These are phyloP conservation scores for Triticum urartu DNA, from an alignment of 176 grass and related monocot species.

Conservation along the genomic window DNA sequence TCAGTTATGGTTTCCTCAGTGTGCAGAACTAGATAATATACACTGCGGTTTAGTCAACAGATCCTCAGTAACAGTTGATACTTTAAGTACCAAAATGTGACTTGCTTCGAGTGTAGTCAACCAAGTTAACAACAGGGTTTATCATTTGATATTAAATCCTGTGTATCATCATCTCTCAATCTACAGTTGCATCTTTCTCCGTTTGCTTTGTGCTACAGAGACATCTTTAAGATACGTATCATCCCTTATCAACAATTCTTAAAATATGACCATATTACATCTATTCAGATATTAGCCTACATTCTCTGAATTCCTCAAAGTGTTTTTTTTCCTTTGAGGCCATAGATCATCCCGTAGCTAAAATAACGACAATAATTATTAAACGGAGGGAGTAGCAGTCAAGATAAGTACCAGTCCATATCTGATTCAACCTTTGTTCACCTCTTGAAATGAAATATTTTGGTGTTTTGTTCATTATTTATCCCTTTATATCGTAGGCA, in stretches of 20 bases:
- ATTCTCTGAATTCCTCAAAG: not conserved
- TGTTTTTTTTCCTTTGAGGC: not conserved
- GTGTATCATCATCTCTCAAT: not conserved
- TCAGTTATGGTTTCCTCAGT: slow-evolving; percentile 11
- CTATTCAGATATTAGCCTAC: not conserved
- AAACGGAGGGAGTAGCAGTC: not conserved
- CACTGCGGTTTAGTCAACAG: not conserved
- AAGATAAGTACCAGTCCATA: not conserved
- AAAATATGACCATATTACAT: not conserved
- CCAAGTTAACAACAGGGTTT: not conserved
- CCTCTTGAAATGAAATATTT: not conserved
- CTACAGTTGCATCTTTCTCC: not conserved
- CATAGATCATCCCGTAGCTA: not conserved
- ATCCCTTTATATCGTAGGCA: not conserved
- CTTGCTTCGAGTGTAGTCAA: not conserved
- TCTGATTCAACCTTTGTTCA: not conserved
- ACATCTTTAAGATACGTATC: not conserved
- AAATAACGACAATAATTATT: no score
- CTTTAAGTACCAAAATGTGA: not conserved
- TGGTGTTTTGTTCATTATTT: not conserved
- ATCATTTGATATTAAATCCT: not conserved
- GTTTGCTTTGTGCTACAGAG: not conserved
- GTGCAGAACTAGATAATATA: not conserved
- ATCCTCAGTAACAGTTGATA: not conserved
- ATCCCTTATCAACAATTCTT: not conserved